Evolutionary conservation across 257 asterid species (phyloP).

Genomic region (Solanum corneliomulleri): DNA sequence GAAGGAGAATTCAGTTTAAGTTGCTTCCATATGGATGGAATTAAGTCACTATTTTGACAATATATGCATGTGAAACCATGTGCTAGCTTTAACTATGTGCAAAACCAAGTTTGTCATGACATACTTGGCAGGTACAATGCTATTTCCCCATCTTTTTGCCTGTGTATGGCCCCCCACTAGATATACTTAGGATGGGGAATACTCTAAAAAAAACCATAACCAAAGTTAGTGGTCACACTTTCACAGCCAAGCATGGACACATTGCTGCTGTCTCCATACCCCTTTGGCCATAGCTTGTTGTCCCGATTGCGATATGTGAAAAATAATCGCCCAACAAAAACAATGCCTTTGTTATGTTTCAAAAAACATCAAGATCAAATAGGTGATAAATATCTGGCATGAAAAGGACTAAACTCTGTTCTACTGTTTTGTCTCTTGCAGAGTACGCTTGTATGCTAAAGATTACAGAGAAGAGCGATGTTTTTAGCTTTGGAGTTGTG

Average conservation of each 20-base stretch:
- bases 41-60: not conserved
- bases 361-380: not conserved
- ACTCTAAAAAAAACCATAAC: not conserved
- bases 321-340: not conserved
- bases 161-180: not conserved
- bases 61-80: conserved; percentile 22
- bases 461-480: conserved; percentile 67
- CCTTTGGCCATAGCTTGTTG: conserved; percentile 2
- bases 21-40: not conserved
- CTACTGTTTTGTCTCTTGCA: conserved; percentile 8
- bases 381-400: not conserved
- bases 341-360: not conserved
- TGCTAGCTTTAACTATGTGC: conserved; percentile 8
- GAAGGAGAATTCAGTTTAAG: not conserved
- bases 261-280: not conserved
- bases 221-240: conserved; percentile 8
- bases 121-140: not conserved
- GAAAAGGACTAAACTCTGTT: not conserved
- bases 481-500: conserved; percentile 73
- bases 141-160: not conserved
- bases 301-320: conserved; percentile 1
- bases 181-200: not conserved
- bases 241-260: conserved; percentile 1
- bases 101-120: conserved; percentile 10
- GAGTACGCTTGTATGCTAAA: conserved; percentile 62